Evolutionary conservation across 2,329 filamentous ascomycete species (phyloP).

Genomic region (Alternaria triticina): DNA sequence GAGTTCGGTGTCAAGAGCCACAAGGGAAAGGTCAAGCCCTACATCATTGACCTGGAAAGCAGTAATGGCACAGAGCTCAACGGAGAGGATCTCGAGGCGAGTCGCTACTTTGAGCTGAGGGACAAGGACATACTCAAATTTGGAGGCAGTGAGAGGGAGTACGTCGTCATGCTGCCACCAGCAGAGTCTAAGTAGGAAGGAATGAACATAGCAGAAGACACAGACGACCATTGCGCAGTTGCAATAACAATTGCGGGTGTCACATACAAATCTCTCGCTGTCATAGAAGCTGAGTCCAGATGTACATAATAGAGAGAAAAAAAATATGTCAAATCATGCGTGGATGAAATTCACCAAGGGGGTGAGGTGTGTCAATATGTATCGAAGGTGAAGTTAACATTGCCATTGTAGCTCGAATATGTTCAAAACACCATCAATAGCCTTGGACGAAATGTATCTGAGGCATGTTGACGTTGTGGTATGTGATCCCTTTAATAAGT

Average conservation of each 20-base stretch:
- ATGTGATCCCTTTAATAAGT: background rate
- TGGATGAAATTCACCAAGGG: background rate
- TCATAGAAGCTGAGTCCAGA: background rate
- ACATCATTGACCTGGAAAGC: conserved; percentile 91
- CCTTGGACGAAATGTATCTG: background rate
- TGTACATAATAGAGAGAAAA: background rate
- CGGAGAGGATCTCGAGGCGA: conserved; percentile 72
- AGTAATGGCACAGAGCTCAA: conserved; percentile 90
- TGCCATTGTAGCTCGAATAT: background rate
- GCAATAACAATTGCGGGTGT: background rate
- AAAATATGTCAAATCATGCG: background rate
- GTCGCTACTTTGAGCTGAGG: conserved; percentile 83
- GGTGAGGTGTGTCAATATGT: background rate
- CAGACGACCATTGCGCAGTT: background rate
- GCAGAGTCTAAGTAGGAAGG: conserved; percentile 19
- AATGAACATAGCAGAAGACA: background rate
- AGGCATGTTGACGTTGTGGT: background rate
- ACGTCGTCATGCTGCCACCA: conserved; percentile 84
- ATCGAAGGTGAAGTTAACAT: background rate
- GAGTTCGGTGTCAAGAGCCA: conserved; percentile 64
- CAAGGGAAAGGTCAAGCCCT: conserved; percentile 66
- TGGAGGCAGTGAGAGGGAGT: conserved; percentile 87
- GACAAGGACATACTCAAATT: conserved; percentile 91
- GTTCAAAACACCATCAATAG: background rate
- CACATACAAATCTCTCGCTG: background rate